Evolutionary conservation across 2,329 filamentous ascomycete genomes (phyloP).

Genomic region (Pseudogymnoascus pannorum): DNA sequence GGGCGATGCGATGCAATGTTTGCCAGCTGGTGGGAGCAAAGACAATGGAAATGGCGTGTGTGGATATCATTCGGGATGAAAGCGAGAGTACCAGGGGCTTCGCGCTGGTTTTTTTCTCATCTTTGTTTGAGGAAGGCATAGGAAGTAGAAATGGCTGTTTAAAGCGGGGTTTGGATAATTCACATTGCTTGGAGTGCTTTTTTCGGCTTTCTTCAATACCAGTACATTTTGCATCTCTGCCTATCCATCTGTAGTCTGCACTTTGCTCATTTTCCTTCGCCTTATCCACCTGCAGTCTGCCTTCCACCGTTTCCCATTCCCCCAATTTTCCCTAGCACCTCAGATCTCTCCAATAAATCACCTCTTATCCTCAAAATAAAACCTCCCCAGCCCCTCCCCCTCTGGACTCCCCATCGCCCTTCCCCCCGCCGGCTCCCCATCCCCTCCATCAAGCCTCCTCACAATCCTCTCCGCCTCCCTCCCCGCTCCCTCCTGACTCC

Average conservation of each 20-base stretch:
- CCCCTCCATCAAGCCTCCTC: conserved; percentile 43
- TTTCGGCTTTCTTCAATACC: neutral
- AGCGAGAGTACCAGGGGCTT: neutral
- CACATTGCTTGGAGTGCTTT: neutral
- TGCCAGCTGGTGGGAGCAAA: too few relatives aligned
- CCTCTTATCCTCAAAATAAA: conserved; percentile 50
- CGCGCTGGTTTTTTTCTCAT: neutral
- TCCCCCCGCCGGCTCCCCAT: conserved; percentile 21
- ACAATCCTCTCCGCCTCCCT: conserved; percentile 50
- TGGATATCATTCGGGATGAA: neutral
- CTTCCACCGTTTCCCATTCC: neutral
- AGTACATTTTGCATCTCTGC: neutral
- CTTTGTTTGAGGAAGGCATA: neutral
- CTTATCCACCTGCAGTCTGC: neutral
- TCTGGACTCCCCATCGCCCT: conserved; percentile 38
- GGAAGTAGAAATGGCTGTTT: neutral
- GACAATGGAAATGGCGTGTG: neutral
- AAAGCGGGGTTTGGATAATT: neutral
- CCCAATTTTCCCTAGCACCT: neutral
- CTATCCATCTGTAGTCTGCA: neutral
- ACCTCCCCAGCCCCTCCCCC: conserved; percentile 45
- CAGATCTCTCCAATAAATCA: neutral
- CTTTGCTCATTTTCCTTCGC: neutral
- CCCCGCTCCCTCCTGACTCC: neutral
- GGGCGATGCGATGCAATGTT: too few relatives aligned